Percentiles rank a stretch among this genome's conserved stretches.
Conservation (phyloP, 2,329 filamentous ascomycete genomes). For the Fusarium sp. region DNA sequence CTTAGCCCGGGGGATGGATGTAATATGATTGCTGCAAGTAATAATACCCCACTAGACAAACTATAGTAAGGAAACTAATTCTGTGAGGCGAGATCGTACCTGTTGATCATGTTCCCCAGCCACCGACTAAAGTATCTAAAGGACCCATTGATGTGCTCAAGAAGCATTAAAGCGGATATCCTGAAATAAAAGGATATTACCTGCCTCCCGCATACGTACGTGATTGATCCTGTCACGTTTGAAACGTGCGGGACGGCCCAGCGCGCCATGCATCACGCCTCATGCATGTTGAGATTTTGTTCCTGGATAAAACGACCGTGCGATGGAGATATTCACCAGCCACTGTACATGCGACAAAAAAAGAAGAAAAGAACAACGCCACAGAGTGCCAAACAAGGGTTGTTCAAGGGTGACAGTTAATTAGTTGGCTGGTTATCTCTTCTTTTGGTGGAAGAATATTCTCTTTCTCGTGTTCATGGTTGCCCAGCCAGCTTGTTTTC, state of each 20-base stretch:
- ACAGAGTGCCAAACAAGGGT: not conserved
- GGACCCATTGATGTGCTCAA: conserved; percentile 9
- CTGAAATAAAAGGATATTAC: conserved; percentile 18
- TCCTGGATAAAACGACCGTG: conserved; percentile 26
- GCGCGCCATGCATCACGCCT: conserved; percentile 14
- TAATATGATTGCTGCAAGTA: not conserved
- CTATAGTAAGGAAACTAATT: conserved; percentile 2
- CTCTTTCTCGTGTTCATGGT: conserved; percentile 11
- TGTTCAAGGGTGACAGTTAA: conserved; percentile 1
- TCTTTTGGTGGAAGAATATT: conserved; percentile 3
- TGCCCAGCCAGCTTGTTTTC: conserved; percentile 39
- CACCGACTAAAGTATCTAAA: conserved; percentile 11
- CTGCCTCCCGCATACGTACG: conserved; percentile 3
- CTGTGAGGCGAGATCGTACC: conserved; percentile 31
- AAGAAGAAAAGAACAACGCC: not conserved
- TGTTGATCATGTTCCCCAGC: conserved; percentile 39
- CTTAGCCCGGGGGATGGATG: conserved; percentile 1
- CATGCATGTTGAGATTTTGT: conserved; percentile 22
- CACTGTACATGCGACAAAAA: conserved; percentile 23
- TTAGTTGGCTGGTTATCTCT: conserved; percentile 10
- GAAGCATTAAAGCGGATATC: conserved; percentile 9
- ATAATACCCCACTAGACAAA: not conserved
- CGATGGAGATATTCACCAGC: conserved; percentile 19
- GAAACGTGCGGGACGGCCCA: conserved; percentile 38
- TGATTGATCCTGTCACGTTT: conserved; percentile 18